These are phyloP conservation scores for Pythium monospermum DNA, from an alignment of 352 stramenopile species.

Conservation along the genomic window DNA sequence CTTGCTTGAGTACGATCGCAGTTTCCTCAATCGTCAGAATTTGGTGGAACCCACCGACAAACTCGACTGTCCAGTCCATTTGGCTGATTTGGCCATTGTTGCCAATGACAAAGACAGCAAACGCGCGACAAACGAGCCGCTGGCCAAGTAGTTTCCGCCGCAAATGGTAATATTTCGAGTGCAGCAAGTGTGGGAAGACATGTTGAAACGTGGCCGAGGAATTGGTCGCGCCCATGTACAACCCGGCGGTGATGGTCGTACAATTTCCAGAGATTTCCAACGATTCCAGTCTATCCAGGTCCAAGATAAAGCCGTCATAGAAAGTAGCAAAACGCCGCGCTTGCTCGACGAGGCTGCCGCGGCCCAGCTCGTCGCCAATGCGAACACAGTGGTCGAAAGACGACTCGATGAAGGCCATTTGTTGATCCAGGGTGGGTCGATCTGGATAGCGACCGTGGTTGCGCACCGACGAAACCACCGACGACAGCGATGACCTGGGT, in stretches of 20 bases:
- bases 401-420: conserved; percentile 8
- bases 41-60: conserved; percentile 1
- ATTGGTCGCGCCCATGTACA: not conserved
- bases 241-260: not conserved
- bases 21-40: conserved; percentile 18
- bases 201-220: conserved; percentile 1
- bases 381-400: not conserved
- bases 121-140: conserved; percentile 1
- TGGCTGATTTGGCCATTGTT: not conserved
- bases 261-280: not conserved
- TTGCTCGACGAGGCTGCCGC: conserved; percentile 7
- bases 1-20: conserved; percentile 4
- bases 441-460: too few relatives aligned
- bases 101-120: conserved; percentile 1
- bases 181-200: conserved; percentile 13
- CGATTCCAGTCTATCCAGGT: not conserved
- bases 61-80: conserved; percentile 10
- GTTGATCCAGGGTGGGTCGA: conserved; percentile 1
- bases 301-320: not conserved
- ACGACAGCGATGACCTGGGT: conserved; percentile 4
- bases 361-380: conserved; percentile 3
- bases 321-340: conserved; percentile 4
- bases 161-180: conserved; percentile 1
- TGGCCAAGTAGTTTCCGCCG: conserved; percentile 8
- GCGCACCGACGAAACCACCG: not conserved